These are phyloP conservation scores for Kwoniella sp. DNA, from an alignment of 768 basidiomycete species.

Conservation along the genomic window DNA sequence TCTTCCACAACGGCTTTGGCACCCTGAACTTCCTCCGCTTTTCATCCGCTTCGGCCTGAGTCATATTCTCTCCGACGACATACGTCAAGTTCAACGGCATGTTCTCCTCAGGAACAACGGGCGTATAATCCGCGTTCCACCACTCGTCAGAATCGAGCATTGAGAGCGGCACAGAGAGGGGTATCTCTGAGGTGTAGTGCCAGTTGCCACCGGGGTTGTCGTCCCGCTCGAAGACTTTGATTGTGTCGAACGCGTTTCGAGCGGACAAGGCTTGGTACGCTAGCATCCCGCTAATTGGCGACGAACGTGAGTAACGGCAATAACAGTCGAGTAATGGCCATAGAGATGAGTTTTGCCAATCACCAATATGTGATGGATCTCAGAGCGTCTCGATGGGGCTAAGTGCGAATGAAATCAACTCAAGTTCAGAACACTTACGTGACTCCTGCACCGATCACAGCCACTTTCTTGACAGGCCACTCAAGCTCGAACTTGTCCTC, in stretches of 20 bases:
- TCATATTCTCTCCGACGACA: conserved; percentile 1
- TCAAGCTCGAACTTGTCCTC: conserved; percentile 19
- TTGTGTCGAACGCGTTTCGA: conserved; percentile 4
- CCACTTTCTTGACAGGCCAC: conserved; percentile 35
- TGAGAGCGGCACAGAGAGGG: conserved; percentile 18
- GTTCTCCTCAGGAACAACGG: not conserved
- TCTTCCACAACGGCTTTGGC: conserved; percentile 34
- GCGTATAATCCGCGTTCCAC: conserved; percentile 28
- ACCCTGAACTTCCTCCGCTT: conserved; percentile 9
- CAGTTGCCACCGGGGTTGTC: conserved; percentile 35
- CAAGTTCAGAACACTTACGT: conserved; percentile 11
- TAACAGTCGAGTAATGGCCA: not conserved
- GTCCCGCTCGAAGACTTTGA: conserved; percentile 36
- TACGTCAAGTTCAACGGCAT: conserved; percentile 4
- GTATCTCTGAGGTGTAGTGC: conserved; percentile 30
- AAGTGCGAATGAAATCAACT: too few species aligned
- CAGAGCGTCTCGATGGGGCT: too few species aligned
- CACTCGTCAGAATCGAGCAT: conserved; percentile 11
- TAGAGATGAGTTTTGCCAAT: too few species aligned
- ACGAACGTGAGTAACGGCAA: not conserved
- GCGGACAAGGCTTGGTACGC: conserved; percentile 19
- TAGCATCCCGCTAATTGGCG: conserved; percentile 17
- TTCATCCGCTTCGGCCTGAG: conserved; percentile 7
- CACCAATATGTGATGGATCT: too few species aligned
- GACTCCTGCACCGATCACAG: conserved; percentile 39